phyloP scores from a whole-genome alignment of 2,329 filamentous ascomycete species.

The Pyrenophora graminea region DNA sequence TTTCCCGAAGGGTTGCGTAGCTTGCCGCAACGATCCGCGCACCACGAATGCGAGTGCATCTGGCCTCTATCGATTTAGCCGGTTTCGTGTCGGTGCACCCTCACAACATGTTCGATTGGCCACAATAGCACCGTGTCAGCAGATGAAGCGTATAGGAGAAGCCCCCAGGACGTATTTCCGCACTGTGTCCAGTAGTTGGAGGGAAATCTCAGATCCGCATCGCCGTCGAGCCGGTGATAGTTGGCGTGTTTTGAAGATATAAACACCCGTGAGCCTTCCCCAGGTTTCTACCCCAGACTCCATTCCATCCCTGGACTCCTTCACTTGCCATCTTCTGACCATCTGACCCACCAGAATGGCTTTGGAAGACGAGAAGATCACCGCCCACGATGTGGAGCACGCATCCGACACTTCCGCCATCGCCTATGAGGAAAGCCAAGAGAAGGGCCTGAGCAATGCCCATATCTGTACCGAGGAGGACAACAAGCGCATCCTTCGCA shows the following conservation, averaged over 20 bases:
- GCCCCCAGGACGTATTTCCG: neutral
- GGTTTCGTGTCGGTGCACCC: neutral
- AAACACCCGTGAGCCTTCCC: constrained; percentile 1
- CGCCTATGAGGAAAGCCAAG: constrained; percentile 28
- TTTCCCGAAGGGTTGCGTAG: neutral
- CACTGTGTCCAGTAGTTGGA: constrained; percentile 6
- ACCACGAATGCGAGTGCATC: constrained; percentile 1
- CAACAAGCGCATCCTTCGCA: constrained; percentile 28
- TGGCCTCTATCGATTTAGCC: constrained; percentile 7
- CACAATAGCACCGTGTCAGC: neutral
- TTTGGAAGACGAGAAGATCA: constrained; percentile 21
- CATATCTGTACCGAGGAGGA: constrained; percentile 28
- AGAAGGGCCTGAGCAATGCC: constrained; percentile 17
- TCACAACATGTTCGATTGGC: neutral
- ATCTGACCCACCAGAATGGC: constrained; percentile 17
- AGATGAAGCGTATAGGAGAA: neutral
- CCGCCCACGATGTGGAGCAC: constrained; percentile 14
- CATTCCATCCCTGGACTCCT: constrained; percentile 5
- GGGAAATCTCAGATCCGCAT: constrained; percentile 6
- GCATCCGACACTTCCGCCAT: constrained; percentile 19
- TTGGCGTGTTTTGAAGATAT: constrained; percentile 2
- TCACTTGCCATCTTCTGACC: neutral
- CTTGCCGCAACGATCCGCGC: neutral
- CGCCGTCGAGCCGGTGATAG: constrained; percentile 2
- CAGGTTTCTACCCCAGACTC: constrained; percentile 11